These are phyloP conservation scores for Gossypium raimondii DNA, from an alignment of 345 rosid genomes.

Conservation along the genomic window DNA sequence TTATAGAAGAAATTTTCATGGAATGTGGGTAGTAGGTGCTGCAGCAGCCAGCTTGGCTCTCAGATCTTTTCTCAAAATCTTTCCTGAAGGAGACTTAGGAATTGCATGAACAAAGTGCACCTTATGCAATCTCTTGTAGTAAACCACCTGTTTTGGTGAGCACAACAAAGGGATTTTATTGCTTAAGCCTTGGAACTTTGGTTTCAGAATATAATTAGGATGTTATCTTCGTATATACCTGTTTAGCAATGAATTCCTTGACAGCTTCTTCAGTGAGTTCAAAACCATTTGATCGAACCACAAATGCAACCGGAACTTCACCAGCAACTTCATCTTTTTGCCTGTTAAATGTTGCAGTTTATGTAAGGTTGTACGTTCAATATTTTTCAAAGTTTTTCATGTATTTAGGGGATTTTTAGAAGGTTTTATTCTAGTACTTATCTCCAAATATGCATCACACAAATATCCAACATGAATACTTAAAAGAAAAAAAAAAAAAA, in stretches of 20 bases:
- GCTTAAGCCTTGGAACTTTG: no score
- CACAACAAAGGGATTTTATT: background rate
- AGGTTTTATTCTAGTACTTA: no score
- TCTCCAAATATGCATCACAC: background rate
- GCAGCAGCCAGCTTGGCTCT: conserved; percentile 52
- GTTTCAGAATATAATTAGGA: no score
- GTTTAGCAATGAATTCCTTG: conserved; percentile 72
- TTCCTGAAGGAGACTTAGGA: conserved; percentile 87
- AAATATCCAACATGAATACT: background rate
- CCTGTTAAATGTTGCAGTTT: conserved; percentile 22
- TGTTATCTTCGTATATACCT: conserved; percentile 36
- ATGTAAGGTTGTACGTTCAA: background rate
- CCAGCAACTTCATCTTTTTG: conserved; percentile 87
- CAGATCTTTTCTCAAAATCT: conserved; percentile 79
- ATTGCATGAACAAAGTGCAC: conserved; percentile 72
- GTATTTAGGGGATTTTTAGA: no score
- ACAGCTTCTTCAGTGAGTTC: conserved; percentile 59
- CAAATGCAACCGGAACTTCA: conserved; percentile 91
- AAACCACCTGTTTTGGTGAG: conserved; percentile 53
- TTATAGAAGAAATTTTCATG: background rate
- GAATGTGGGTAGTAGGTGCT: conserved; percentile 17
- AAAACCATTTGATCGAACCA: conserved; percentile 56
- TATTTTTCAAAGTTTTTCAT: no score
- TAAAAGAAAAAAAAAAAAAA: background rate
- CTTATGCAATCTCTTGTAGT: conserved; percentile 77